A percentile compares a stretch with the other conserved stretches of the same genome.
These are phyloP conservation scores for Candida mesenterica DNA, from an alignment of 1,139 yeast genomes.

Conservation along the genomic window DNA sequence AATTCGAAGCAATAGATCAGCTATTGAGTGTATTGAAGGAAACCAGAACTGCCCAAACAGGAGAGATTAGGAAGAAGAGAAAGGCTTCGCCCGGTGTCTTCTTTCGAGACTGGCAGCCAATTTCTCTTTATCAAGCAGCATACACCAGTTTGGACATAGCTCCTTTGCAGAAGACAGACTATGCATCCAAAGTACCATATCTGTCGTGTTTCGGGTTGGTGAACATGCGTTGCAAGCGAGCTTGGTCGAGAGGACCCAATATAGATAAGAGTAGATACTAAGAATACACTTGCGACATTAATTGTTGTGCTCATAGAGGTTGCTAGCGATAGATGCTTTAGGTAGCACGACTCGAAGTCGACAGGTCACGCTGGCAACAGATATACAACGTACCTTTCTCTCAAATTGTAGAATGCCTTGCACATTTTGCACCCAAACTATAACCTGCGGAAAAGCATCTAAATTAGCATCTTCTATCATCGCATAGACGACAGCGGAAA, in stretches of 20 bases:
- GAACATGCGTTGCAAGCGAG: slow-evolving; percentile 38
- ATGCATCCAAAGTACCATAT: slow-evolving; percentile 25
- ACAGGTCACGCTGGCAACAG: no score
- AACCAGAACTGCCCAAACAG: no score
- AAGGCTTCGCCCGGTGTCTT: background rate
- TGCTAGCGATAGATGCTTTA: no score
- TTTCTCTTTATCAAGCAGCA: slow-evolving; percentile 34
- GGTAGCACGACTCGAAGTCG: no score
- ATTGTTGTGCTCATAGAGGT: no score
- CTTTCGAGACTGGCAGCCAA: slow-evolving; percentile 29
- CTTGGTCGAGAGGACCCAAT: slow-evolving; percentile 31
- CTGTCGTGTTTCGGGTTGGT: slow-evolving; percentile 40
- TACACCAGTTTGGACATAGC: slow-evolving; percentile 30
- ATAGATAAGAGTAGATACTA: slow-evolving; percentile 1
- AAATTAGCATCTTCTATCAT: no score
- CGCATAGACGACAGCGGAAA: no score
- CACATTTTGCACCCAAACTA: no score
- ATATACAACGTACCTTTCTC: no score
- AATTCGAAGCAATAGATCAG: slow-evolving; percentile 11
- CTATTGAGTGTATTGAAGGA: slow-evolving; percentile 5
- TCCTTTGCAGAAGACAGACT: slow-evolving; percentile 24
- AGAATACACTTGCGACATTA: background rate
- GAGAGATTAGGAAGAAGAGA: background rate
- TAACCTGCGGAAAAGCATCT: no score
- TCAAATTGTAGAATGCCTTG: no score